A percentile compares a stretch with the other conserved stretches of the same genome.
phyloP scores from a whole-genome alignment of 202 grass and related monocot genomes.

The Alloteropsis angusta region DNA sequence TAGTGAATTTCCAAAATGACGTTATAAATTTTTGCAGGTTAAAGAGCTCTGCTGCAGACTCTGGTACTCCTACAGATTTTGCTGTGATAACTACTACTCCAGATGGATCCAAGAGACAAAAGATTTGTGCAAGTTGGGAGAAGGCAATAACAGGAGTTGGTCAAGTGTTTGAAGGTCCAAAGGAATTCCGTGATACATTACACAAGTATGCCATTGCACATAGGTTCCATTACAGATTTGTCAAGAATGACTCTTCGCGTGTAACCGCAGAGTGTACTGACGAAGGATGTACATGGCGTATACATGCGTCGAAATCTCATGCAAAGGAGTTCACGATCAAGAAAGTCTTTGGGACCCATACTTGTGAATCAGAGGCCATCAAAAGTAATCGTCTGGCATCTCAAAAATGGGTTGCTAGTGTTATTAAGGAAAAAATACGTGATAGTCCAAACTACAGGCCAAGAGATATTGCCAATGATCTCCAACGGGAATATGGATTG shows the following conservation, averaged over 20 bases:
- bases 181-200: constrained; percentile 85
- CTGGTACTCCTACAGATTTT: constrained; percentile 39
- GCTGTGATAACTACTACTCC: constrained; percentile 21
- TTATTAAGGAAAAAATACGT: constrained; percentile 91
- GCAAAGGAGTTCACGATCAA: constrained; percentile 84
- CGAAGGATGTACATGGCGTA: constrained; percentile 80
- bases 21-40: constrained; percentile 40
- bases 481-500: constrained; percentile 81
- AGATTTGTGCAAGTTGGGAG: constrained; percentile 68
- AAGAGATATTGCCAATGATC: constrained; percentile 90
- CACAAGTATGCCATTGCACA: constrained; percentile 97
- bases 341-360: constrained; percentile 79
- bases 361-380: constrained; percentile 75
- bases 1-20: background rate
- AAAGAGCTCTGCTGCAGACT: constrained; percentile 46
- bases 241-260: constrained; percentile 86
- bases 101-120: constrained; percentile 67
- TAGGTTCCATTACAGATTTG: constrained; percentile 84
- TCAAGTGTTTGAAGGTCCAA: constrained; percentile 80
- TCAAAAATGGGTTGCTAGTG: constrained; percentile 95
- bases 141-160: constrained; percentile 75
- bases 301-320: constrained; percentile 85
- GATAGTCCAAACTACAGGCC: constrained; percentile 89
- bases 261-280: constrained; percentile 80
- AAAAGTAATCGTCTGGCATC: constrained; percentile 79